Evolutionary conservation across 192 early-diverging fungal species (phyloP).

Genomic region (Coemansia erecta): DNA sequence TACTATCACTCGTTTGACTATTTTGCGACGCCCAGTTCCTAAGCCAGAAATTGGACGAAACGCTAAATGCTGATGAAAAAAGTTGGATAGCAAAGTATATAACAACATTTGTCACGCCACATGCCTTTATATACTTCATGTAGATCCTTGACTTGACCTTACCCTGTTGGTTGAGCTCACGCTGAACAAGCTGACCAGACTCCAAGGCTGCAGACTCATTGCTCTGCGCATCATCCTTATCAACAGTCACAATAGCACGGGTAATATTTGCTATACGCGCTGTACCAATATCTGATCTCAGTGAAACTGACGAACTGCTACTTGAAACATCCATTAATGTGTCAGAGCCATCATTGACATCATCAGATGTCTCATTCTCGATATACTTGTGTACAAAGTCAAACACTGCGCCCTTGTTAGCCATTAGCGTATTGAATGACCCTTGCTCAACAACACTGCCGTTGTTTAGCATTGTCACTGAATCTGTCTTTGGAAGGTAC

Average conservation of each 20-base stretch:
- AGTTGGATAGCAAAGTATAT: constrained; percentile 64
- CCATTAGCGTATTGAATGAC: constrained; percentile 49
- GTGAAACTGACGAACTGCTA: too few relatives aligned
- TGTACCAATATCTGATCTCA: too few relatives aligned
- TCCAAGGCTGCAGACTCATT: neutral
- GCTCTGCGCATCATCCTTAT: too few relatives aligned
- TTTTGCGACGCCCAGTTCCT: constrained; percentile 72
- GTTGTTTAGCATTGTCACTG: constrained; percentile 52
- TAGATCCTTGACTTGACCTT: constrained; percentile 78
- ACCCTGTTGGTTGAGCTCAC: constrained; percentile 82
- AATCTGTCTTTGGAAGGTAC: constrained; percentile 52
- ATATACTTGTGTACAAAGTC: constrained; percentile 52
- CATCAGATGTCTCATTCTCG: constrained; percentile 1
- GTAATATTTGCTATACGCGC: too few relatives aligned
- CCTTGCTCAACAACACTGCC: constrained; percentile 56
- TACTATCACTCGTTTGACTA: constrained; percentile 24
- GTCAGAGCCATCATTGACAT: too few relatives aligned
- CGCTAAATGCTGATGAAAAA: constrained; percentile 56
- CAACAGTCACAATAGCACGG: too few relatives aligned
- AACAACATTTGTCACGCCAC: constrained; percentile 58
- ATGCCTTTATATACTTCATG: constrained; percentile 74
- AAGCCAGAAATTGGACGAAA: constrained; percentile 65
- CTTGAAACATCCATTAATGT: too few relatives aligned
- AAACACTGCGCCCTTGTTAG: constrained; percentile 32
- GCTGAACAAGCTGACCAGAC: neutral